A percentile compares a stretch with the other conserved stretches of the same genome.
Evolutionary conservation across 2,329 filamentous ascomycete genomes (phyloP).

Genomic region (Clonostachys rosea): DNA sequence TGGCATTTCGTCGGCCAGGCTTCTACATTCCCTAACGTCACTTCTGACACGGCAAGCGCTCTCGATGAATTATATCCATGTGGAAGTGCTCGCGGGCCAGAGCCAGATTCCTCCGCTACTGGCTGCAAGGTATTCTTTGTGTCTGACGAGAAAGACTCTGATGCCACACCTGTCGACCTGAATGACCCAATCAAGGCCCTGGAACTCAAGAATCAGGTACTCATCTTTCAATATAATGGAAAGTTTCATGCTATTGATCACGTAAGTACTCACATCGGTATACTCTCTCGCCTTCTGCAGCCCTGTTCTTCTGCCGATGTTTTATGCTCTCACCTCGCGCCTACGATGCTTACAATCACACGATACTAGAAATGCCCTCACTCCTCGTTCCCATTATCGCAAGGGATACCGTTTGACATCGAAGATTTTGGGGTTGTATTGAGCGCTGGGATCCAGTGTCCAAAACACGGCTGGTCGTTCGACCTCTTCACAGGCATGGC

Average conservation of each 20-base stretch:
- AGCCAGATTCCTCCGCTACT: slow-evolving; percentile 30
- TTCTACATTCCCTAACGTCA: slow-evolving; percentile 51
- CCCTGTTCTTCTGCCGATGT: not conserved
- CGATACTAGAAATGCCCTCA: slow-evolving; percentile 58
- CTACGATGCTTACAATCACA: not conserved
- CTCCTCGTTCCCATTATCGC: slow-evolving; percentile 60
- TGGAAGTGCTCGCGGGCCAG: slow-evolving; percentile 21
- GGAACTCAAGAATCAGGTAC: slow-evolving; percentile 52
- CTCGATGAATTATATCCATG: no score
- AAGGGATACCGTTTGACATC: slow-evolving; percentile 62
- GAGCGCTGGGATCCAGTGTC: slow-evolving; percentile 60
- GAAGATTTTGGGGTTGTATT: slow-evolving; percentile 65
- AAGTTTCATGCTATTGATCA: slow-evolving; percentile 66
- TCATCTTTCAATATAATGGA: slow-evolving; percentile 60
- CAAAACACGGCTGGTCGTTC: slow-evolving; percentile 69
- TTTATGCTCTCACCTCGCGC: no score
- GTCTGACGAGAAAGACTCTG: slow-evolving; percentile 28
- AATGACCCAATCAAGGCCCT: slow-evolving; percentile 19
- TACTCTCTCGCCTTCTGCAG: not conserved
- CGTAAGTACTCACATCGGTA: slow-evolving; percentile 33
- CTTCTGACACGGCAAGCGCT: no score
- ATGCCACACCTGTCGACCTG: slow-evolving; percentile 27
- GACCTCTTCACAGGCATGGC: slow-evolving; percentile 59
- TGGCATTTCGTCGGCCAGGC: slow-evolving; percentile 53
- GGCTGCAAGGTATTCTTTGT: slow-evolving; percentile 58